phyloP scores from a whole-genome alignment of 495 filamentous ascomycete species.

The Sporormia fimetaria region DNA sequence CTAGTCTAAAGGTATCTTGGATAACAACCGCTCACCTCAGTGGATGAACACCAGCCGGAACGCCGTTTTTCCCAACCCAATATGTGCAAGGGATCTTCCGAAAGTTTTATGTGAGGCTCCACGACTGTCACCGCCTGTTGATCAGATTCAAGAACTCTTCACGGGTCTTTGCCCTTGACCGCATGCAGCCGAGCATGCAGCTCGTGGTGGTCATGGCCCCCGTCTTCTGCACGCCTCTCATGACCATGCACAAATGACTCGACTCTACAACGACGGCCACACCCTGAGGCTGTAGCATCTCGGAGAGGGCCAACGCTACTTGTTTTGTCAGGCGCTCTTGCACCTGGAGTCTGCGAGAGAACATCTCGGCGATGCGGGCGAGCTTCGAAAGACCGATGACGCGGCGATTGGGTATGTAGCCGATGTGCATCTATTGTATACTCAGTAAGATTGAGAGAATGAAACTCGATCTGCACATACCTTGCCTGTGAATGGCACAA shows the following conservation, averaged over 20 bases:
- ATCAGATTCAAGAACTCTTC: conserved; percentile 87
- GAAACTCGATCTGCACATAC: conserved; percentile 34
- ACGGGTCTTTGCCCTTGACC: conserved; percentile 80
- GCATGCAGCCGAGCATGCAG: conserved; percentile 90
- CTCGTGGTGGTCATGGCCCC: conserved; percentile 80
- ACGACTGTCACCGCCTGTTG: conserved; percentile 42
- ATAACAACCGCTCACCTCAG: conserved; percentile 11
- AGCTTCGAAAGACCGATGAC: conserved; percentile 95
- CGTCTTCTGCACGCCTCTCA: conserved; percentile 88
- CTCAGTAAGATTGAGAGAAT: conserved; percentile 1
- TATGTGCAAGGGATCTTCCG: too few species aligned
- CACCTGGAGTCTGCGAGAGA: conserved; percentile 81
- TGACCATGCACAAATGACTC: conserved; percentile 96
- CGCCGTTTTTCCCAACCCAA: not conserved
- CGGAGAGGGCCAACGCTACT: conserved; percentile 85
- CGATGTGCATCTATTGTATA: conserved; percentile 75
- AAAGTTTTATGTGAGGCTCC: too few species aligned
- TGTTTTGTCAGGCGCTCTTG: conserved; percentile 94
- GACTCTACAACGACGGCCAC: conserved; percentile 97
- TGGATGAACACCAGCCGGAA: conserved; percentile 17
- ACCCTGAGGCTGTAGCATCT: conserved; percentile 85
- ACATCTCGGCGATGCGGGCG: conserved; percentile 94
- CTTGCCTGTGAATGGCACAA: conserved; percentile 94
- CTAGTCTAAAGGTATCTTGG: conserved; percentile 3
- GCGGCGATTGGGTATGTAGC: conserved; percentile 76